Base-by-base conservation (phyloP, 768 basidiomycete species). In the Collybia nuda region DNA sequence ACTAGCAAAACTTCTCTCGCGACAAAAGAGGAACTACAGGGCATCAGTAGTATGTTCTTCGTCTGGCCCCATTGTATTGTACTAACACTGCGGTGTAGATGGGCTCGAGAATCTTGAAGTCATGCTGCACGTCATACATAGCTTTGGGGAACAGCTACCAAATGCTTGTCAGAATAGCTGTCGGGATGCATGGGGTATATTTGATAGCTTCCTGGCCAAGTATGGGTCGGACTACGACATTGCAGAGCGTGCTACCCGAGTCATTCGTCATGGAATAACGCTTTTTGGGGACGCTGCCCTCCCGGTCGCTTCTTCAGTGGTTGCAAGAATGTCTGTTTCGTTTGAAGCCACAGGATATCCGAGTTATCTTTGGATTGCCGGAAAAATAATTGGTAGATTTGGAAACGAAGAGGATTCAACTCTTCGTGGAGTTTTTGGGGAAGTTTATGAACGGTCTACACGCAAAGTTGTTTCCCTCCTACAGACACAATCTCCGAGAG, bases 281-380 rank as follows among this genome's bases (percentile, higher is more conserved):
- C 82, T 98, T 59, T 98, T 96, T 69, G 85, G 85, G 7, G 66
- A 74, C 40, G 69, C 84, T 0, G 79, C 84, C 7, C 74, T 88
- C 40, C 70, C 84, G 3, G 74, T 97, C 43, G 79, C 89, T 7
- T 80, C 90, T 19, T 74, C 84, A 0, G 76, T 94, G 2, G 68
- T 96, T 40, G 76, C 77, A 6, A 79, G 91, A 44, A 88, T 98
- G 88, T 78, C 84, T 1, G 61, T 77, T 6, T 78, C 81, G 6
- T 99, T 98, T 62, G 90, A 92, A 58, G 68, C 74, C 8, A 91
- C 89, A 8, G 90, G 88, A 0, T 84, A 85, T 61, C 80, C 95
- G 9, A 87, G 89, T 56, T 98, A 92, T 68, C 67, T 98, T 18
- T 99, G 97, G 97, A 90, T 98, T 51, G 86, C 84, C 24, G 90